Percentiles rank a stretch among this genome's conserved stretches.
These are phyloP conservation scores for Orbilia oligospora DNA, from an alignment of 2,329 filamentous ascomycete species.

Conservation along the genomic window DNA sequence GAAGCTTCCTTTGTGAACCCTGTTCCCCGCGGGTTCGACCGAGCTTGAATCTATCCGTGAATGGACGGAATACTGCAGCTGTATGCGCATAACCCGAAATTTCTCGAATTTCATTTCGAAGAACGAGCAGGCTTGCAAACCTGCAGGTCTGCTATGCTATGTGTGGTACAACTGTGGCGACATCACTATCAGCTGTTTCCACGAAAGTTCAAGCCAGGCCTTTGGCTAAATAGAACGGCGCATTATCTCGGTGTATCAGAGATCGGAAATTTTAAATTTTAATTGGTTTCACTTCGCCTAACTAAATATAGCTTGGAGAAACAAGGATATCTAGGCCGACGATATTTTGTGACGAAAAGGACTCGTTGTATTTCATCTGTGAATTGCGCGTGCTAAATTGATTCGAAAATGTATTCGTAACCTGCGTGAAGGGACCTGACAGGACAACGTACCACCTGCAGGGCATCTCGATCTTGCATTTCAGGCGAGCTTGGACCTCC, in stretches of 20 bases:
- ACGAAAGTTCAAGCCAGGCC: not conserved
- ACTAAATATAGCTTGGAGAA: conserved; percentile 15
- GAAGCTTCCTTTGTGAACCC: not conserved
- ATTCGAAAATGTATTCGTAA: conserved; percentile 31
- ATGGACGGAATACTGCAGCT: conserved; percentile 12
- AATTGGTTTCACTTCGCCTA: conserved; percentile 14
- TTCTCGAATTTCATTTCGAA: conserved; percentile 25
- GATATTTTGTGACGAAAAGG: conserved; percentile 6
- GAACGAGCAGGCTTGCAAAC: not conserved
- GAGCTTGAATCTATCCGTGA: conserved; percentile 10
- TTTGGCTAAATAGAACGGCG: conserved; percentile 41
- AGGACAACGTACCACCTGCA: conserved; percentile 36
- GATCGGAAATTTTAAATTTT: conserved; percentile 20
- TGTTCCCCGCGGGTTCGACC: not conserved
- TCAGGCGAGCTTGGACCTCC: conserved; percentile 52
- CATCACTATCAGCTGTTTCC: conserved; percentile 18
- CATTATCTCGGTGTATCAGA: conserved; percentile 36
- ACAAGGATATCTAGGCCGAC: conserved; percentile 23
- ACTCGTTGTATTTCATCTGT: not conserved
- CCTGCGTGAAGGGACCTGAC: conserved; percentile 34
- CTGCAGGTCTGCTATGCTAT: not conserved
- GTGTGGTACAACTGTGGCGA: not conserved
- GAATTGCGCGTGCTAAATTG: conserved; percentile 16
- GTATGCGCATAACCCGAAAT: conserved; percentile 30
- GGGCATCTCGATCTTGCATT: conserved; percentile 38